A percentile compares a stretch with the other conserved stretches of the same genome.
phyloP scores from a whole-genome alignment of 768 basidiomycete genomes.

The Calocybe gangraenosa region DNA sequence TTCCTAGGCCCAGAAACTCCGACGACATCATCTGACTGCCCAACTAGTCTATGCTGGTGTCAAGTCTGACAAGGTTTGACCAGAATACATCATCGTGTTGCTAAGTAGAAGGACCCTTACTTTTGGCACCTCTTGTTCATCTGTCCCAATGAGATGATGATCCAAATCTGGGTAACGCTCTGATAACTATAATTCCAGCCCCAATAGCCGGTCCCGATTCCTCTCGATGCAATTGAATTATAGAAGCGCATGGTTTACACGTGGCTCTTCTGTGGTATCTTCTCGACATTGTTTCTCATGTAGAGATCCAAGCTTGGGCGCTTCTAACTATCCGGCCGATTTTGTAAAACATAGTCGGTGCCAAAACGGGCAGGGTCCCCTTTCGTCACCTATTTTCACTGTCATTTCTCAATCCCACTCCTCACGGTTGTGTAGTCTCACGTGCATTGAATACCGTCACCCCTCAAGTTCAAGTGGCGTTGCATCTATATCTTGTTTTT shows the following conservation, averaged over 20 bases:
- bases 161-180: background rate
- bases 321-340: slow-evolving; percentile 10
- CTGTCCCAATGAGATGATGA: background rate
- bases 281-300: slow-evolving; percentile 12
- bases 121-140: slow-evolving; percentile 1
- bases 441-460: slow-evolving; percentile 10
- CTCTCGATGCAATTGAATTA: slow-evolving; percentile 3
- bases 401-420: slow-evolving; percentile 9
- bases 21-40: slow-evolving; percentile 10
- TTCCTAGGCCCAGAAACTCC: slow-evolving; percentile 4
- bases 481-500: slow-evolving; percentile 1
- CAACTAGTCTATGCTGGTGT: background rate
- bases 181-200: background rate
- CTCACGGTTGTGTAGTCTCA: slow-evolving; percentile 15
- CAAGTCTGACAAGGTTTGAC: slow-evolving; percentile 3
- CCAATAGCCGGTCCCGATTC: slow-evolving; percentile 1
- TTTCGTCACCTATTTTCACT: slow-evolving; percentile 9
- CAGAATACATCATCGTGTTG: slow-evolving; percentile 5
- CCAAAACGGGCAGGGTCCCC: slow-evolving; percentile 14
- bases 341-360: slow-evolving; percentile 3
- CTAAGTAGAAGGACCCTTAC: background rate
- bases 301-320: slow-evolving; percentile 5
- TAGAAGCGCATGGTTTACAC: slow-evolving; percentile 12
- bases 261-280: slow-evolving; percentile 7
- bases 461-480: slow-evolving; percentile 1